phyloP scores from a whole-genome alignment of 495 filamentous ascomycete genomes.

The Penicillium antarcticum region DNA sequence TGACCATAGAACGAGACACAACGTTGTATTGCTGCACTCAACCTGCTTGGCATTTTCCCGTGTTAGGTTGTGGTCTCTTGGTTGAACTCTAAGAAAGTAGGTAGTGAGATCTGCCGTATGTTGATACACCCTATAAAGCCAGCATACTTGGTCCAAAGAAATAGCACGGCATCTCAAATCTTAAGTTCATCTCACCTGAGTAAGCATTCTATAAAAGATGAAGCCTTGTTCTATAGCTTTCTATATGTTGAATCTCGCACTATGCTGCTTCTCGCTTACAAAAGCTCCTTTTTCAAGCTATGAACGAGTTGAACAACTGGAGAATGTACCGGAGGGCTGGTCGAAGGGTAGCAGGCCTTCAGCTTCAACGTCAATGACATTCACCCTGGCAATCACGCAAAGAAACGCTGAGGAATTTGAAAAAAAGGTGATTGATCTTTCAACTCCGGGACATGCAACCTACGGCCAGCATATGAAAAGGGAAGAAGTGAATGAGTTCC shows the following conservation, averaged over 20 bases:
- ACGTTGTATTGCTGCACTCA: background rate
- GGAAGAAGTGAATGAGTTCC: slow-evolving; percentile 48
- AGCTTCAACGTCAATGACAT: slow-evolving; percentile 36
- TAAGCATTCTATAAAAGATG: slow-evolving; percentile 6
- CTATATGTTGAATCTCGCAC: slow-evolving; percentile 9
- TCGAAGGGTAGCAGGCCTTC: slow-evolving; percentile 31
- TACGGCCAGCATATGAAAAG: slow-evolving; percentile 65
- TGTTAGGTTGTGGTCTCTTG: background rate
- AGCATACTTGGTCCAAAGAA: background rate
- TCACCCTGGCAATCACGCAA: slow-evolving; percentile 54
- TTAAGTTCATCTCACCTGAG: background rate
- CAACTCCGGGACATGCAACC: slow-evolving; percentile 54
- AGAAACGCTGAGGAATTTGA: slow-evolving; percentile 55
- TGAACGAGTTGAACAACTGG: slow-evolving; percentile 45
- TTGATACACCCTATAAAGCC: background rate
- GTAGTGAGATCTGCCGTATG: no score
- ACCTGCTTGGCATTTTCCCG: background rate
- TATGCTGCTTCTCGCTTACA: slow-evolving; percentile 1
- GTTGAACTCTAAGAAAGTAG: no score
- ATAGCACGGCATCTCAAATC: no score
- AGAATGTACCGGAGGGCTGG: slow-evolving; percentile 45
- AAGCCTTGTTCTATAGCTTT: background rate
- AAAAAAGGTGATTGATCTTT: slow-evolving; percentile 57
- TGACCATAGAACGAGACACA: background rate
- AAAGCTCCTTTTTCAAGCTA: slow-evolving; percentile 12